Evolutionary conservation across 2,329 filamentous ascomycete genomes (phyloP).

Genomic region (Polychaeton citri): DNA sequence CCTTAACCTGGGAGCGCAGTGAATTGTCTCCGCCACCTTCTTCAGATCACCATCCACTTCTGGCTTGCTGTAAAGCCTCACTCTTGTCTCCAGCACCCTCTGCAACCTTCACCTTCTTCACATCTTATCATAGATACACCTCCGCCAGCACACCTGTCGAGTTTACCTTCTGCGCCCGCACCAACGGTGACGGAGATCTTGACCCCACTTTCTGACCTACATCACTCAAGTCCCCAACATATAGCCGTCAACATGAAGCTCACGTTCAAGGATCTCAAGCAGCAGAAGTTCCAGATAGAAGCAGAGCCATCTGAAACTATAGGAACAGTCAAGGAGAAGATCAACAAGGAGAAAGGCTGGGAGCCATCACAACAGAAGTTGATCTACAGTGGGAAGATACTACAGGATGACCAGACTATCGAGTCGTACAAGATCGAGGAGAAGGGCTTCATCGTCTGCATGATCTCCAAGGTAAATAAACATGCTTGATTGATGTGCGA

Average conservation of each 20-base stretch:
- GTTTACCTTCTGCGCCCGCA: no score
- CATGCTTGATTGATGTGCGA: neutral
- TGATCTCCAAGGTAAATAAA: constrained; percentile 72
- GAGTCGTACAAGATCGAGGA: constrained; percentile 97
- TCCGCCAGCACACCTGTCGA: no score
- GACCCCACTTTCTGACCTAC: no score
- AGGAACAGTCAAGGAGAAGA: constrained; percentile 82
- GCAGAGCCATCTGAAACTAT: constrained; percentile 87
- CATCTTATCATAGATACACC: no score
- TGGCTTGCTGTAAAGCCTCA: no score
- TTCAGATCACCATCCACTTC: no score
- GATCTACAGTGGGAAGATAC: constrained; percentile 97
- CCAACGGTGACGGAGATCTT: no score
- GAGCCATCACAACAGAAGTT: constrained; percentile 83
- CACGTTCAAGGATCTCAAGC: constrained; percentile 84
- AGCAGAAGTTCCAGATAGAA: constrained; percentile 95
- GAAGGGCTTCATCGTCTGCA: constrained; percentile 98
- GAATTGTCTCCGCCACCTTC: no score
- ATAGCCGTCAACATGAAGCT: constrained; percentile 43
- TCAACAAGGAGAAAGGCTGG: constrained; percentile 86
- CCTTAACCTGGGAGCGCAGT: no score
- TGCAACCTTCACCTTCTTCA: no score
- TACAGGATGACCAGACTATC: constrained; percentile 94
- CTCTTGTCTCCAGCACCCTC: no score
- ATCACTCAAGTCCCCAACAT: neutral